A percentile compares a stretch with the other conserved stretches of the same genome.
phyloP scores from a whole-genome alignment of 345 rosid genomes.

The Jatropha curcas region DNA sequence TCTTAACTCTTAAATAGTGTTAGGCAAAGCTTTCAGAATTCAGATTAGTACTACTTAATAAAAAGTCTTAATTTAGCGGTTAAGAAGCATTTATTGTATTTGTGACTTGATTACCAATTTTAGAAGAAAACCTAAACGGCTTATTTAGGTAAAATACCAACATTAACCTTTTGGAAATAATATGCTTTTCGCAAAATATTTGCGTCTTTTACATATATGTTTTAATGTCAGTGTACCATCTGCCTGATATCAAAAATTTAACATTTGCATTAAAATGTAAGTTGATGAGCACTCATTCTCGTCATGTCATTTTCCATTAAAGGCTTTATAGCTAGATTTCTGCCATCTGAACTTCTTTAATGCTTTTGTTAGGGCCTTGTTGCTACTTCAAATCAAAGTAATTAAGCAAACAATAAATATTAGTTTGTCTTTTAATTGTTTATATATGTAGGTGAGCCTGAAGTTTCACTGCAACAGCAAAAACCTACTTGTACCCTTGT shows the following conservation, averaged over 20 bases:
- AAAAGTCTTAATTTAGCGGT: background rate
- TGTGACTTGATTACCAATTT: background rate
- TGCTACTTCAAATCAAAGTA: conserved; percentile 50
- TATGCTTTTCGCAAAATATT: no score
- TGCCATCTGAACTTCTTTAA: conserved; percentile 19
- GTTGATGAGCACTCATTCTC: background rate
- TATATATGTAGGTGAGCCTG: conserved; percentile 15
- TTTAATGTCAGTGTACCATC: background rate
- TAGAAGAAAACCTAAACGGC: no score
- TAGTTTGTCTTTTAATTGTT: conserved; percentile 5
- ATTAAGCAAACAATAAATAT: conserved; percentile 24
- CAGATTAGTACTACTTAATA: no score
- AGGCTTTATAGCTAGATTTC: conserved; percentile 4
- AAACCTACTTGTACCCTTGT: background rate
- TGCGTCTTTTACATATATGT: no score
- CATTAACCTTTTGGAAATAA: background rate
- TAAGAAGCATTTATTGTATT: background rate
- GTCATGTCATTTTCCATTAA: conserved; percentile 48
- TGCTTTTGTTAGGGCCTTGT: conserved; percentile 18
- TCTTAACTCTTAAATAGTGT: background rate
- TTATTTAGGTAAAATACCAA: background rate
- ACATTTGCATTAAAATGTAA: background rate
- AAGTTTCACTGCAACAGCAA: conserved; percentile 15
- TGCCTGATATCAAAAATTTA: background rate
- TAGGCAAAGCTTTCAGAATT: background rate